Evolutionary conservation across 2,329 filamentous ascomycete species (phyloP), one percentile per base, ranked within the genome.

Genomic region (Tolypocladium ophioglossoides): DNA sequence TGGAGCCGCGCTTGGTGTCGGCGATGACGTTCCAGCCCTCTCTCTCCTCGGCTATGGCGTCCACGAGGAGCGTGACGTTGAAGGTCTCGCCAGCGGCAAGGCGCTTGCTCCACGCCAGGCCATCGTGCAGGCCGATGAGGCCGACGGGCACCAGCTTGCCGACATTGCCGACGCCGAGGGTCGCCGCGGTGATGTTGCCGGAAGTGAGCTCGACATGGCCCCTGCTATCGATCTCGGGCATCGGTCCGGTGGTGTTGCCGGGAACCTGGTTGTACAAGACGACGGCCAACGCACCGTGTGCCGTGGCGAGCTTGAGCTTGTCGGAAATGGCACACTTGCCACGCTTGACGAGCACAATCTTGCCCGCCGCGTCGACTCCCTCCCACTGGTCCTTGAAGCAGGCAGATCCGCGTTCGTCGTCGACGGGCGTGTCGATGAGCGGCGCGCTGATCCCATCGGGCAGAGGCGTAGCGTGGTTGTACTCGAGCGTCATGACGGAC

Each of bases 211-310:
- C 41, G 22, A 8, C 10, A 14, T 14, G 9, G 5, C 11, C 46
- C 2, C 6, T 9, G 30, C n/a, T n/a, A 24, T 34, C 8, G 7
- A 10, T 27, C 41, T n/a, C 1, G 39, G 41, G 22, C 9, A 16
- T 83, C 18, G 79, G 81, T 8, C 68, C 68, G 3, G 75, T 64
- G 4, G 66, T 46, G 4, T 56, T 57, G 1, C 77, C 78, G 0
- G 74, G 66, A 2, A 66, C 70, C 56, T 85, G 81, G 73, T 87
- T 81, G 68, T 83, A 85, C 55, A 87, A 72, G 51, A 87, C 68
- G 1, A 78, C 70, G 34, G 67, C 73, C 2, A 70, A 10, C 2
- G 74, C 74, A 35, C 73, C 73, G 30, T 70, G 63, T 3, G 65
- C 63, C 58, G 64, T 69, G 40, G 74, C 74, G 5, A 74, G 66